A percentile compares a stretch with the other conserved stretches of the same genome.
Evolutionary conservation across 2,329 filamentous ascomycete genomes (phyloP).

Genomic region (Fusarium temperatum): DNA sequence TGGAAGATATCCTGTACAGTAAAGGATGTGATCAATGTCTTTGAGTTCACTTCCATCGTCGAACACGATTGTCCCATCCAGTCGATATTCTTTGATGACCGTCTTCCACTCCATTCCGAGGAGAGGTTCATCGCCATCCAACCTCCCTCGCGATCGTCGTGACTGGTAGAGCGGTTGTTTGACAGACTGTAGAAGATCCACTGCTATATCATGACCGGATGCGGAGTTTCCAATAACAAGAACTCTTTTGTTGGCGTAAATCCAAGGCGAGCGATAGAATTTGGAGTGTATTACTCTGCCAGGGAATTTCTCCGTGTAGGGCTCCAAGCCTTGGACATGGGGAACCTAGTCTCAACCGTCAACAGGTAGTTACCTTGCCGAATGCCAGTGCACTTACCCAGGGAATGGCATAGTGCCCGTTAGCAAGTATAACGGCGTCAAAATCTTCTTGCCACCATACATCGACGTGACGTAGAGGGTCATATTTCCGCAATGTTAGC

Average conservation of each 20-base stretch:
- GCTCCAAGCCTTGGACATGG: conserved; percentile 54
- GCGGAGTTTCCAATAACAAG: conserved; percentile 56
- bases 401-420: conserved; percentile 56
- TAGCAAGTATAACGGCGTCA: conserved; percentile 55
- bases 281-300: conserved; percentile 57
- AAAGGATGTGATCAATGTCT: conserved; percentile 52
- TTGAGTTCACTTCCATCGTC: conserved; percentile 48
- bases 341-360: conserved; percentile 50
- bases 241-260: conserved; percentile 48
- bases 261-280: conserved; percentile 51
- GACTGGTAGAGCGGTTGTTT: conserved; percentile 61
- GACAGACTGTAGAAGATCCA: conserved; percentile 50
- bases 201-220: conserved; percentile 53
- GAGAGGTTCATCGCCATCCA: conserved; percentile 60
- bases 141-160: conserved; percentile 56
- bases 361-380: accelerated
- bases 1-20: conserved; percentile 55
- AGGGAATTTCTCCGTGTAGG: conserved; percentile 51
- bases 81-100: conserved; percentile 55
- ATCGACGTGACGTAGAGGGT: conserved; percentile 54
- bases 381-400: conserved; percentile 48
- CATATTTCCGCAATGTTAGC: conserved; percentile 58
- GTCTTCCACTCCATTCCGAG: conserved; percentile 63
- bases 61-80: conserved; percentile 56
- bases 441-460: conserved; percentile 64